A percentile compares a stretch with the other conserved stretches of the same genome.
Conservation (phyloP, 495 filamentous ascomycete species). For the Hyaloscypha variabilis region DNA sequence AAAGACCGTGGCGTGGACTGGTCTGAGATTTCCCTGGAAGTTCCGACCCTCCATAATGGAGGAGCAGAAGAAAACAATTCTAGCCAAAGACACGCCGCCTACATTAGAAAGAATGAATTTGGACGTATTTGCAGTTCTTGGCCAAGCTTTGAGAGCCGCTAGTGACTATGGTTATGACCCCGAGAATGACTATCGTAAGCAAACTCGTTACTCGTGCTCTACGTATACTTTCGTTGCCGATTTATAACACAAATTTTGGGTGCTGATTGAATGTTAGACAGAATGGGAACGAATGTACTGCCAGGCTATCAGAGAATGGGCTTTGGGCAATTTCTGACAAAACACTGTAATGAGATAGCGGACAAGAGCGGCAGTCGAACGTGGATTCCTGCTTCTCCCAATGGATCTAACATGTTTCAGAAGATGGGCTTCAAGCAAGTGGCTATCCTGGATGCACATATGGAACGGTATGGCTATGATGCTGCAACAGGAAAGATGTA, state of each 20-base stretch:
- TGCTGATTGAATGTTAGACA: slow-evolving; percentile 10
- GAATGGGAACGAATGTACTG: slow-evolving; percentile 18
- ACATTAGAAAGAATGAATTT: slow-evolving; percentile 7
- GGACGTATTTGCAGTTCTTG: slow-evolving; percentile 5
- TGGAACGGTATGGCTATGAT: slow-evolving; percentile 7
- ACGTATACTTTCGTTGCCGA: too few relatives aligned
- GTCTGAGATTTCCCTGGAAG: slow-evolving; percentile 21
- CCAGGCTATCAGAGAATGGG: slow-evolving; percentile 23
- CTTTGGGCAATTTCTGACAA: slow-evolving; percentile 19
- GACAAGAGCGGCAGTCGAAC: slow-evolving; percentile 17
- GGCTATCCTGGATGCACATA: neutral
- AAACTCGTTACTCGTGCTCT: neutral
- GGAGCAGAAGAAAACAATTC: neutral
- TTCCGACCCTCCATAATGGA: neutral
- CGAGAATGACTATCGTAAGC: slow-evolving; percentile 23
- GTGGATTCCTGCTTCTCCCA: slow-evolving; percentile 1
- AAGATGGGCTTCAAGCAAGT: slow-evolving; percentile 4
- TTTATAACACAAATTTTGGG: neutral
- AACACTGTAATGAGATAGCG: slow-evolving; percentile 16
- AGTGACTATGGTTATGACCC: slow-evolving; percentile 18
- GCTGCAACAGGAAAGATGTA: neutral
- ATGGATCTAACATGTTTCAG: slow-evolving; percentile 1
- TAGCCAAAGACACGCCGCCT: slow-evolving; percentile 7
- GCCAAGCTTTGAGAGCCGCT: neutral
- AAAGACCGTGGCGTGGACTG: slow-evolving; percentile 21